Evolutionary conservation across 1,284 basidiomycete species (phyloP), one percentile per base, ranked within the genome.

Genomic region (Laetiporus sulphureus): DNA sequence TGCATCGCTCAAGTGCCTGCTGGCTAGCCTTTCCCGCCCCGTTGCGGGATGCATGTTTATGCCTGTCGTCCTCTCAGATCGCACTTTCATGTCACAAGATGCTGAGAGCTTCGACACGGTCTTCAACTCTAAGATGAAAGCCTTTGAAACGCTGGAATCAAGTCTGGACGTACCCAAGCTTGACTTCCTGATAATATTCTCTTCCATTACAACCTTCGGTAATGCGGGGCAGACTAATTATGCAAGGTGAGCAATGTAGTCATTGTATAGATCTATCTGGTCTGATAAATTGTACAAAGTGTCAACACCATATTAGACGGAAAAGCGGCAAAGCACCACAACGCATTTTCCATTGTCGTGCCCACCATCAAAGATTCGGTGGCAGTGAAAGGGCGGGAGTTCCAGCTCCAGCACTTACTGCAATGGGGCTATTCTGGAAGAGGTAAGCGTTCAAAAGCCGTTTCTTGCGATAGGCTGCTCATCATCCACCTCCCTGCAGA

Each of bases 151-250:
- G 11, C 38, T 66, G 13, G 47, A 54, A 23, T 30, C 48, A 8
- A 45, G 46, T 0, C 15, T 59, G 8, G 42, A 57, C 36, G 41
- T 56, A 19, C 54, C 36, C 3, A 43, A n/a, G 5, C 49, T 68
- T 13, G 67, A 70, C 25, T 70, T 69, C 51, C 36, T 67, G 12
- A 44, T 69, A 31, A 51, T 59, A 0, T 62, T 67, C 43, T 67
- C 67, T 0, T 66, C 65, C 1, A 54, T 66, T 2, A 50, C 61
- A 2, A 56, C 54, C 2, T 60, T 67, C 36, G 68, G 68, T 5
- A 65, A 56, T 45, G 49, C 56, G n/a, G 68, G 67, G 0, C 68
- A 70, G 46, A 60, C 67, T 0, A 68, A 67, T 40, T 69, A 70
- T 50, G 53, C 59, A 5, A 54, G 55, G 65, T 67, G 22, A 27